Percentiles rank a stretch among this genome's conserved stretches.
phyloP scores from a whole-genome alignment of 108 stramenopile genomes.

The Seminavis robusta region DNA sequence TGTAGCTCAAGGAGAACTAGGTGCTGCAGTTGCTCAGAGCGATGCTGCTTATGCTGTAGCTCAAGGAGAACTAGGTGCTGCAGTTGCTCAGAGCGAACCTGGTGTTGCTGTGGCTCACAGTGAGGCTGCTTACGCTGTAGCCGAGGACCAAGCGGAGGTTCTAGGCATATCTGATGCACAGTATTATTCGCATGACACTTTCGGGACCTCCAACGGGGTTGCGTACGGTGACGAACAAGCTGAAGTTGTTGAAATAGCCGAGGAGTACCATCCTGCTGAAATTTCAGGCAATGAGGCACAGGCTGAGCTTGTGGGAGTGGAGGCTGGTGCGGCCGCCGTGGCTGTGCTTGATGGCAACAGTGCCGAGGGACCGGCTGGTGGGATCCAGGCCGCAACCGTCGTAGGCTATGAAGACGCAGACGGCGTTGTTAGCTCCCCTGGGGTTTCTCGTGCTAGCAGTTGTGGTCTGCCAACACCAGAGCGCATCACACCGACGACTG shows the following conservation, averaged over 20 bases:
- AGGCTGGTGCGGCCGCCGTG: conserved; percentile 7
- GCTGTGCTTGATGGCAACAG: not conserved
- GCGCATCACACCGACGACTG: too few relatives aligned
- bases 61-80: not conserved
- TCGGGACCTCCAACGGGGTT: too few relatives aligned
- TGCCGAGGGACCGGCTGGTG: not conserved
- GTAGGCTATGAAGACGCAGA: not conserved
- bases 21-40: too few relatives aligned
- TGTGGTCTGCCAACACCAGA: not conserved
- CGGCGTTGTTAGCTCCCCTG: too few relatives aligned
- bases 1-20: too few relatives aligned
- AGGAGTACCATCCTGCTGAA: conserved; percentile 36
- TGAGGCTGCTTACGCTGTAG: not conserved
- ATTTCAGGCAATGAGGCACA: conserved; percentile 12
- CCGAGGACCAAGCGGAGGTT: not conserved
- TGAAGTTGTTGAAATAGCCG: conserved; percentile 35
- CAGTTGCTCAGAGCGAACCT: not conserved
- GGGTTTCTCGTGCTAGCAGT: not conserved
- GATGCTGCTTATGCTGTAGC: too few relatives aligned
- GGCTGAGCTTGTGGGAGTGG: conserved; percentile 29
- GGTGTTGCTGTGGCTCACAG: not conserved
- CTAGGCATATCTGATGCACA: not conserved
- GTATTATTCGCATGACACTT: not conserved
- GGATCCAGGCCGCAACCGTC: not conserved
- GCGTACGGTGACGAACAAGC: conserved; percentile 14